These are phyloP conservation scores for Hippophae tibetana DNA, from an alignment of 306 rosid genomes.

Conservation along the genomic window DNA sequence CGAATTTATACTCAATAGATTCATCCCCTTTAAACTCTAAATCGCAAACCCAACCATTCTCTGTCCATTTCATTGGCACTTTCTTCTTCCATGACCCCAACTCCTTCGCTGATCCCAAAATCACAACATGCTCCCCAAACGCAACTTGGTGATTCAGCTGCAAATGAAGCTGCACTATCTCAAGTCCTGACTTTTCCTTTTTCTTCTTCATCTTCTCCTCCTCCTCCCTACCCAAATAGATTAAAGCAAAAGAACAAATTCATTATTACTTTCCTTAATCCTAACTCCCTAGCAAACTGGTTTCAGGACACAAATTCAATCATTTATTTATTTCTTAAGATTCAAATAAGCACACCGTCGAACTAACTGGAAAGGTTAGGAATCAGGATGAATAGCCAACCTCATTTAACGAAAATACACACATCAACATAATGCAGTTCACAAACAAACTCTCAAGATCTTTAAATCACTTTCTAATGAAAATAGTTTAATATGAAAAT, in stretches of 20 bases:
- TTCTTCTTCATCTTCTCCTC: conserved; percentile 16
- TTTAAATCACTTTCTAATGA: too few relatives aligned
- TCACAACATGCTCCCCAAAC: conserved; percentile 65
- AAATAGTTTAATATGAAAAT: too few relatives aligned
- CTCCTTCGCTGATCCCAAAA: conserved; percentile 66
- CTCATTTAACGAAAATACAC: too few relatives aligned
- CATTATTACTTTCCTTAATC: neutral
- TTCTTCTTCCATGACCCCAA: conserved; percentile 72
- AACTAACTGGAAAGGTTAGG: neutral
- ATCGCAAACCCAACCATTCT: conserved; percentile 68
- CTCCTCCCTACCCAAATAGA: conserved; percentile 32
- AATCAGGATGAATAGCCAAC: too few relatives aligned
- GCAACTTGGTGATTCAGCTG: conserved; percentile 69
- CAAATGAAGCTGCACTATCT: conserved; percentile 42
- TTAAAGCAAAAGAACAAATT: neutral
- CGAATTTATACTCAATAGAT: conserved; percentile 56
- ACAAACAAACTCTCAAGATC: too few relatives aligned
- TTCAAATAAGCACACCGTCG: neutral
- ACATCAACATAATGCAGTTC: too few relatives aligned
- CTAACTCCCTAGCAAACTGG: neutral
- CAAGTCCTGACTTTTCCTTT: conserved; percentile 18
- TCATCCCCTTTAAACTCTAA: conserved; percentile 37
- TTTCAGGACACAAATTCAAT: neutral
- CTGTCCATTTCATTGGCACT: conserved; percentile 60
- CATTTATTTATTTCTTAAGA: neutral